Percentiles rank a stretch among this genome's conserved stretches.
These are phyloP conservation scores for Nicotiana tabacum DNA, from an alignment of 257 asterid species.

Conservation along the genomic window DNA sequence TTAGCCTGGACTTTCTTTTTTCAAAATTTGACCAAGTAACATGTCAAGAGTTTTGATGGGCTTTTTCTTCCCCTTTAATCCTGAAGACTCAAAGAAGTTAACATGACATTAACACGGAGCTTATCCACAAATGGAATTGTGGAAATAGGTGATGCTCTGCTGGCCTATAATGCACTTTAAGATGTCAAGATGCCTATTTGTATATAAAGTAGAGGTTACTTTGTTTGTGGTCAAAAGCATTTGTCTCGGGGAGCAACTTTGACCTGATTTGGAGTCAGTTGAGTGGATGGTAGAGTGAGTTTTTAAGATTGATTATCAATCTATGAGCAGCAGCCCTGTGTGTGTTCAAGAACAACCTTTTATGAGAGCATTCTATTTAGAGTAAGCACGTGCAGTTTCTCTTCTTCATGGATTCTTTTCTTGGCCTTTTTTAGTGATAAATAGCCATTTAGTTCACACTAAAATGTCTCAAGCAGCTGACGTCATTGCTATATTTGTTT, in stretches of 20 bases:
- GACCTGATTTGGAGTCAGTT: neutral
- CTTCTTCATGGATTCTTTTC: neutral
- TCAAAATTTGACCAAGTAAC: neutral
- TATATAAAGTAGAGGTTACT: neutral
- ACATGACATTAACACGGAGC: neutral
- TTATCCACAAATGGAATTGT: neutral
- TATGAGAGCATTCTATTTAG: neutral
- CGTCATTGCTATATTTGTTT: slow-evolving; percentile 1
- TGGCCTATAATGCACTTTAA: neutral
- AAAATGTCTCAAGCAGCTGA: neutral
- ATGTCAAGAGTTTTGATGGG: neutral
- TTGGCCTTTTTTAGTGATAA: neutral
- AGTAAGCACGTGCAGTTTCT: neutral
- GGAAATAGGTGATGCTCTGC: neutral
- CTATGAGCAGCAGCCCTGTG: neutral
- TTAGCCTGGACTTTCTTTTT: neutral
- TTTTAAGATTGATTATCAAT: neutral
- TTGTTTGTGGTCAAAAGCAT: neutral
- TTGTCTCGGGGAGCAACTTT: neutral
- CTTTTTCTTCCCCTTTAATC: neutral
- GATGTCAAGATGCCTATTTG: no score
- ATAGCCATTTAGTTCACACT: neutral
- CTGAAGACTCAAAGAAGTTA: neutral
- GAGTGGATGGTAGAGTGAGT: neutral
- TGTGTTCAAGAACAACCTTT: neutral